Percentiles rank a stretch among this genome's conserved stretches.
phyloP scores from a whole-genome alignment of 805 yeast species.

The Schwanniomyces occidentalis region DNA sequence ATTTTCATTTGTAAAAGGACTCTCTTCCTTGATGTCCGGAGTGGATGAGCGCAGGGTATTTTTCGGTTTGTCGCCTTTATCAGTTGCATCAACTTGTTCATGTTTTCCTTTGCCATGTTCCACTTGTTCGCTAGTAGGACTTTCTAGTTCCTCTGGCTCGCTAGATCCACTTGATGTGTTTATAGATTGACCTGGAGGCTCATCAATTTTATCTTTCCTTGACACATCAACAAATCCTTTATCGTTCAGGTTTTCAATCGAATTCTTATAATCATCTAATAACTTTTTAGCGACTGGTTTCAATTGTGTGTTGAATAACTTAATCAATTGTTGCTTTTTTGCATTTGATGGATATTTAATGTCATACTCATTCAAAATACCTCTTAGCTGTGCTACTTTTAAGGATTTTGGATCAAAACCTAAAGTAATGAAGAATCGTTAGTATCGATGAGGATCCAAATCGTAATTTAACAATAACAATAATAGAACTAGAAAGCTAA shows the following conservation, averaged over 20 bases:
- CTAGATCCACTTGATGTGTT: neutral
- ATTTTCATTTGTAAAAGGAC: constrained; percentile 31
- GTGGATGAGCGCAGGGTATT: neutral
- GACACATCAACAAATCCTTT: constrained; percentile 19
- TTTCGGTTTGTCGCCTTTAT: neutral
- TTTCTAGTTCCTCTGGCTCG: constrained; percentile 5
- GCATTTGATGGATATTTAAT: constrained; percentile 62
- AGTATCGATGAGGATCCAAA: neutral
- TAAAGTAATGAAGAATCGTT: constrained; percentile 24
- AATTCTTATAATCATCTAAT: constrained; percentile 26
- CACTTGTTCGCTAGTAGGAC: constrained; percentile 1
- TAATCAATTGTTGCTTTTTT: constrained; percentile 65
- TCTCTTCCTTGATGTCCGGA: constrained; percentile 6
- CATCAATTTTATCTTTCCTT: constrained; percentile 1
- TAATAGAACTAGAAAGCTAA: no score
- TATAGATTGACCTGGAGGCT: neutral
- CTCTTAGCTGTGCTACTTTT: constrained; percentile 70
- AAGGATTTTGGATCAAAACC: constrained; percentile 70
- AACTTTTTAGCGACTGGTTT: constrained; percentile 47
- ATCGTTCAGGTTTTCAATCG: constrained; percentile 17
- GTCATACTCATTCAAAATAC: constrained; percentile 61
- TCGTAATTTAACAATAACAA: no score
- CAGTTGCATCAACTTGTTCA: neutral
- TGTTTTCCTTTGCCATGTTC: constrained; percentile 1
- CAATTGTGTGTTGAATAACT: constrained; percentile 57